Base-by-base conservation (phyloP, 1,284 basidiomycete species). In the Tilletiopsis washingtonensis region DNA sequence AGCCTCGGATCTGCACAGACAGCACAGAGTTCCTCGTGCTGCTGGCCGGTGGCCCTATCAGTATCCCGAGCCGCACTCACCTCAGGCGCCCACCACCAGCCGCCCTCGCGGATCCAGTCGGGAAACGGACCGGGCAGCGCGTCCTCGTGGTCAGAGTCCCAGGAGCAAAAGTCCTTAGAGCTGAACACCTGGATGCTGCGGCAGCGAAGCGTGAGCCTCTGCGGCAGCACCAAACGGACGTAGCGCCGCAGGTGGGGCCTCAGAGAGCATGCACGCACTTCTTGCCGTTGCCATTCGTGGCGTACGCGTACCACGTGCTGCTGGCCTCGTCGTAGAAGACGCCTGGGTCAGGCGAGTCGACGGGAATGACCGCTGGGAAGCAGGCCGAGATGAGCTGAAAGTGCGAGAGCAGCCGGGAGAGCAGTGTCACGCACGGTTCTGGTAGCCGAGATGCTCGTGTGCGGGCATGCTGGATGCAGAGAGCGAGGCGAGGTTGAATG, bases 271-370 rank as follows among this genome's bases (percentile, higher is more conserved):
- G n/a, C n/a, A n/a, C n/a, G n/a, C n/a, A n/a, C n/a, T 57, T 61
- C 17, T 61, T 63, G 39, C 61, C 61, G 26, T 63, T 59, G 25
- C 49, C 56, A 34, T 65, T 65, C 27, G 63, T 65, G n/a, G 27
- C 47, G 26, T 51, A 65, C 3, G 63, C 61, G 20, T 59, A 61
- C 56, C 56, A 62, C 1, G 54, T 54, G 5, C 53, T 48, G 4
- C 49, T 48, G 5, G 38, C 21, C 19, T 43, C 45, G 37, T 65
- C 63, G 40, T 49, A 65, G 47, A 57, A 60, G 11, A 61, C 53
- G 34, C 61, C 63, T 2, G 63, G 63, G 45, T 65, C 63, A 43
- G 61, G 50, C 46, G 61, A 63, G 43, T 65, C 63, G 47, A 58
- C 56, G 3, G 44, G 51, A 15, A 57, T 46, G 21, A 62, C 58